A percentile compares a stretch with the other conserved stretches of the same genome.
phyloP scores from a whole-genome alignment of 2,329 filamentous ascomycete genomes.

The Parascedosporium putredinis region DNA sequence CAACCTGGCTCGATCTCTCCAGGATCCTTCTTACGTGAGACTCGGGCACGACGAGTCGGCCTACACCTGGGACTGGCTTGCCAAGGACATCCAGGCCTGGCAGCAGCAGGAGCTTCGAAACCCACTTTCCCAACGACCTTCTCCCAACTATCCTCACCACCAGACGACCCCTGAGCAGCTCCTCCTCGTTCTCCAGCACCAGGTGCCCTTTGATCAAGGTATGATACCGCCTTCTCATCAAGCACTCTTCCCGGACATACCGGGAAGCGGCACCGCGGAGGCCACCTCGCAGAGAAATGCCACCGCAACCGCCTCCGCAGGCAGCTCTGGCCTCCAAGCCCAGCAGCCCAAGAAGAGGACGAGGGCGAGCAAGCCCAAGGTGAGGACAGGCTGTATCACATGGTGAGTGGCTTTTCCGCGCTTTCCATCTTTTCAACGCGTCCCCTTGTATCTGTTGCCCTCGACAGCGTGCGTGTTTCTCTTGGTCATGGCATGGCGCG shows the following conservation, averaged over 20 bases:
- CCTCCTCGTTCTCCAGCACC: neutral
- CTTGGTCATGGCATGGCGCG: no score
- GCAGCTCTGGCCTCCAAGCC: neutral
- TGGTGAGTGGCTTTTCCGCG: slow-evolving; percentile 22
- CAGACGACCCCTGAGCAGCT: neutral
- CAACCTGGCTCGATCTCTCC: neutral
- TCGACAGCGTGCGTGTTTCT: no score
- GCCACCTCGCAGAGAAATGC: neutral
- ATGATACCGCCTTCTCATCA: neutral
- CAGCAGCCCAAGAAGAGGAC: slow-evolving; percentile 14
- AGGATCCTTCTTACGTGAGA: neutral
- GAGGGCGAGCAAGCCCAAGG: slow-evolving; percentile 27
- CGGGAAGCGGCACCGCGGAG: neutral
- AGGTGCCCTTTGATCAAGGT: neutral
- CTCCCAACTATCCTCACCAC: no score
- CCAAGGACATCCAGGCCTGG: neutral
- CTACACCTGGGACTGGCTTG: neutral
- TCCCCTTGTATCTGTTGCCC: neutral
- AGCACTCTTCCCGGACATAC: neutral
- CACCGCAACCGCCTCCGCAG: neutral
- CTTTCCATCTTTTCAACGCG: neutral
- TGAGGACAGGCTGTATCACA: slow-evolving; percentile 28
- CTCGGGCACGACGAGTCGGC: neutral
- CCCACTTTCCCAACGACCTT: no score
- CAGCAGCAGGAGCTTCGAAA: neutral